Evolutionary conservation across 2,329 filamentous ascomycete species (phyloP).

Genomic region (Podosphaera leucotricha): DNA sequence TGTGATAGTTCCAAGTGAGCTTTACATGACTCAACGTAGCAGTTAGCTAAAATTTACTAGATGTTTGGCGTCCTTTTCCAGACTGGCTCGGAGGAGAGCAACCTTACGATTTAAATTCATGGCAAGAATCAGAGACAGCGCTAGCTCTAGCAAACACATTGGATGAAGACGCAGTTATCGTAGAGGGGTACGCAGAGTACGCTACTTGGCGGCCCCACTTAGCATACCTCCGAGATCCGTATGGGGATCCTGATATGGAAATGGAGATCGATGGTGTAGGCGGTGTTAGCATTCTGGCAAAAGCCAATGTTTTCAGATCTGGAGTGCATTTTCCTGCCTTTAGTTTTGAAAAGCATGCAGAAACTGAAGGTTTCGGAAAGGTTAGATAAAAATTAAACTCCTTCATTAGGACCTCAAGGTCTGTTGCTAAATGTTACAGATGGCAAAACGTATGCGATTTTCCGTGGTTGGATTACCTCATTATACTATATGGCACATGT

Average conservation of each 20-base stretch:
- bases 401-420: background rate
- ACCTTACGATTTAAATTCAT: constrained; percentile 94
- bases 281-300: constrained; percentile 90
- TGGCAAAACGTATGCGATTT: constrained; percentile 90
- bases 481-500: constrained; percentile 98
- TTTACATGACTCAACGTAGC: background rate
- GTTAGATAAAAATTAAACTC: constrained; percentile 23
- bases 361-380: constrained; percentile 97
- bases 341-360: constrained; percentile 94
- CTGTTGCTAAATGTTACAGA: constrained; percentile 26
- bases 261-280: constrained; percentile 98
- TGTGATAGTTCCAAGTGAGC: constrained; percentile 90
- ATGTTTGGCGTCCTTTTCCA: constrained; percentile 95
- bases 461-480: constrained; percentile 90
- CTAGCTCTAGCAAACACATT: constrained; percentile 80
- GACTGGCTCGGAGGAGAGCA: constrained; percentile 98
- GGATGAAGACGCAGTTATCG: constrained; percentile 94
- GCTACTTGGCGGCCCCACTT: constrained; percentile 95
- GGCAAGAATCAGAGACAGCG: constrained; percentile 97
- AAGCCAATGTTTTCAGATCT: constrained; percentile 81
- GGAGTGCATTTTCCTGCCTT: constrained; percentile 97
- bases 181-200: constrained; percentile 96
- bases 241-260: constrained; percentile 95
- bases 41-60: constrained; percentile 20
- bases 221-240: constrained; percentile 87